These are phyloP conservation scores for Volvox africanus DNA, from an alignment of 139 green algal species.

Conservation along the genomic window DNA sequence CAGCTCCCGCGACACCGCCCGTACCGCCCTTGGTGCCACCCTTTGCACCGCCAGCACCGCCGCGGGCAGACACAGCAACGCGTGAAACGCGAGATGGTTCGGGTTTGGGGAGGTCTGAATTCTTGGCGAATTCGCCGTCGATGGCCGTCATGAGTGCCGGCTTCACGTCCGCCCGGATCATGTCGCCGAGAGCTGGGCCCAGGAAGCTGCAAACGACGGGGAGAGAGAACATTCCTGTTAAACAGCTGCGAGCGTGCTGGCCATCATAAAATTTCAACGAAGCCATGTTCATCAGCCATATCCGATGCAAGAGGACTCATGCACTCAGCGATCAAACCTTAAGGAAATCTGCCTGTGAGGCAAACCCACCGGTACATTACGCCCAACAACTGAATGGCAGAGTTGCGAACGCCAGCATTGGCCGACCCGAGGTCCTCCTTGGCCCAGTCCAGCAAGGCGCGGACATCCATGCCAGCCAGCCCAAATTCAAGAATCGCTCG, in stretches of 20 bases:
- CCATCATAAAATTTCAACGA: too few relatives aligned
- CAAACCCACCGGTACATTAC: slow-evolving; percentile 72
- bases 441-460: slow-evolving; percentile 79
- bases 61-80: neutral
- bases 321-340: too few relatives aligned
- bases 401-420: slow-evolving; percentile 85
- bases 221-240: neutral
- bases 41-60: neutral
- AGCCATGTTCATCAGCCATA: too few relatives aligned
- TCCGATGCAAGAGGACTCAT: too few relatives aligned
- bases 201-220: slow-evolving; percentile 73
- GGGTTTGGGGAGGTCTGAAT: slow-evolving; percentile 69
- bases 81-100: slow-evolving; percentile 40
- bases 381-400: slow-evolving; percentile 78
- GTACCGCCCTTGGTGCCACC: neutral
- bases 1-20: slow-evolving; percentile 16
- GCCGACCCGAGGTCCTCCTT: slow-evolving; percentile 85
- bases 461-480: slow-evolving; percentile 72
- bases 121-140: slow-evolving; percentile 88
- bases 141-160: slow-evolving; percentile 91
- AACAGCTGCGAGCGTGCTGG: too few relatives aligned
- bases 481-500: slow-evolving; percentile 91
- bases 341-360: too few relatives aligned
- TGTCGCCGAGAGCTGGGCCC: slow-evolving; percentile 66
- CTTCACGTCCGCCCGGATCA: slow-evolving; percentile 89